These are phyloP conservation scores for Sarcodon sp. DNA, from an alignment of 768 basidiomycete genomes.

Conservation along the genomic window DNA sequence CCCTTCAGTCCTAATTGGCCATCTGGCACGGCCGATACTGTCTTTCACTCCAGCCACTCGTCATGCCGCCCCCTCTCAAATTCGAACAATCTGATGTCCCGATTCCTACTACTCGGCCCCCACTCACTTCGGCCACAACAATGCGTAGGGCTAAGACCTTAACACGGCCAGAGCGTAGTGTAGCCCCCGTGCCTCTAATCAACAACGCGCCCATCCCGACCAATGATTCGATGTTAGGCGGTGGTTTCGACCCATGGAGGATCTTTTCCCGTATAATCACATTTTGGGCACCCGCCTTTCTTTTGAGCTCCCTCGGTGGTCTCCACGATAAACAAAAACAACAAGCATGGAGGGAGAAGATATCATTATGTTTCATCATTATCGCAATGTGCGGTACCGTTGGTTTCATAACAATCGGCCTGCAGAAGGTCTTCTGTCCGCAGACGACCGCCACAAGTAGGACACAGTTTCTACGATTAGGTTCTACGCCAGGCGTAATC, in stretches of 20 bases:
- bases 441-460: slow-evolving; percentile 28
- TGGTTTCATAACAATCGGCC: slow-evolving; percentile 90
- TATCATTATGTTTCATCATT: slow-evolving; percentile 84
- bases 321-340: slow-evolving; percentile 64
- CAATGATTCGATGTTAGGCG: slow-evolving; percentile 20
- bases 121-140: slow-evolving; percentile 34
- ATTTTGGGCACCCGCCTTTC: slow-evolving; percentile 80
- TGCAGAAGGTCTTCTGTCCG: slow-evolving; percentile 88
- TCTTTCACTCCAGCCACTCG: slow-evolving; percentile 10
- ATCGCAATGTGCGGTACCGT: slow-evolving; percentile 62
- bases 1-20: slow-evolving; percentile 6
- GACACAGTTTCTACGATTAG: slow-evolving; percentile 32
- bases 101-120: slow-evolving; percentile 48
- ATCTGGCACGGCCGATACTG: slow-evolving; percentile 6
- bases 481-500: slow-evolving; percentile 46
- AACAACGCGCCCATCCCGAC: slow-evolving; percentile 52
- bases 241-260: slow-evolving; percentile 54
- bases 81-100: slow-evolving; percentile 41
- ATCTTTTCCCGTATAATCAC: slow-evolving; percentile 70
- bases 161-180: slow-evolving; percentile 88
- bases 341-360: slow-evolving; percentile 98
- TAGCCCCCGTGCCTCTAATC: slow-evolving; percentile 90
- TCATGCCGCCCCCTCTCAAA: slow-evolving; percentile 12
- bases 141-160: slow-evolving; percentile 90
- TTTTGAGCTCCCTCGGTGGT: slow-evolving; percentile 64